Conservation (phyloP, 176 grass and related monocot genomes). For the Zizania latifolia region DNA sequence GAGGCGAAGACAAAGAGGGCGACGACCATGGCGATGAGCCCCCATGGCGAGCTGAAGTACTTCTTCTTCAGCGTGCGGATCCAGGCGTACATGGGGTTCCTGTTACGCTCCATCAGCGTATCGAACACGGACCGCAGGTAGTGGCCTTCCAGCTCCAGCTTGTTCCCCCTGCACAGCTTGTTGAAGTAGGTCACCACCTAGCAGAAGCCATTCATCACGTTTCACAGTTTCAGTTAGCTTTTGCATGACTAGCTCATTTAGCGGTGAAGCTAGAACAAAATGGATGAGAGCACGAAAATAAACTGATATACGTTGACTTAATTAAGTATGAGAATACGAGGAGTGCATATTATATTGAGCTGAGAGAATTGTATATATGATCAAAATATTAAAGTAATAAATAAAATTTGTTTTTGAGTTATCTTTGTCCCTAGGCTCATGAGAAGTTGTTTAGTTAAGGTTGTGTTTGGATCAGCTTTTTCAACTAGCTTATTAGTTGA, state of each 20-base stretch:
- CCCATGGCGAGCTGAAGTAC: conserved; percentile 15
- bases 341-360: too few relatives aligned
- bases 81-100: conserved; percentile 1
- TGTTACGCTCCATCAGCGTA: not conserved
- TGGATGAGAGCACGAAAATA: too few relatives aligned
- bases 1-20: conserved; percentile 11
- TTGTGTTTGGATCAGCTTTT: too few relatives aligned
- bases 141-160: conserved; percentile 4
- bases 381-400: too few relatives aligned
- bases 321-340: too few relatives aligned
- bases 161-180: not conserved
- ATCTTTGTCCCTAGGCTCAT: too few relatives aligned
- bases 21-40: conserved; percentile 6
- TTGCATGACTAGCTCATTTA: not conserved
- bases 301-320: too few relatives aligned
- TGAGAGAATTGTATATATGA: too few relatives aligned
- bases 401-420: too few relatives aligned
- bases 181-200: conserved; percentile 7
- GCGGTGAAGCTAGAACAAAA: too few relatives aligned
- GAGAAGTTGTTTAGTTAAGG: too few relatives aligned
- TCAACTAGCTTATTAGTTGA: too few relatives aligned
- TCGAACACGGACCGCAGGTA: not conserved
- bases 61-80: not conserved
- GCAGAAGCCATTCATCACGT: not conserved
- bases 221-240: not conserved